A percentile compares a stretch with the other conserved stretches of the same genome.
Conservation (phyloP, 805 yeast genomes). For the Tetrapisispora namnaoensis region DNA sequence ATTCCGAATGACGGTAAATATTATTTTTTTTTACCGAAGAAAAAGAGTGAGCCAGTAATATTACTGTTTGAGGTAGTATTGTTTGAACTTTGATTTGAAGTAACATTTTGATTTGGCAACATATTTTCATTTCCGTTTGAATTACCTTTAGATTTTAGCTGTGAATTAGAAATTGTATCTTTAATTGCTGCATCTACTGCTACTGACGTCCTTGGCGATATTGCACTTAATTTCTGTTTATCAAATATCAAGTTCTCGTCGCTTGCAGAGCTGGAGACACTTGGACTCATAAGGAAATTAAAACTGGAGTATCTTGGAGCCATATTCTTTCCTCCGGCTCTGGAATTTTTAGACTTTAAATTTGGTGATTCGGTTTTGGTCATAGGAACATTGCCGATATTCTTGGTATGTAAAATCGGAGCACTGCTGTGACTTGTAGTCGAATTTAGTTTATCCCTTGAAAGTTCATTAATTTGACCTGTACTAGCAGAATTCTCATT, state of each 20-base stretch:
- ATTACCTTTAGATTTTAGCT: neutral
- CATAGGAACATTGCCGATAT: neutral
- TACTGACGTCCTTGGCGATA: constrained; percentile 17
- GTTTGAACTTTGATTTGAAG: neutral
- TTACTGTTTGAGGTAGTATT: neutral
- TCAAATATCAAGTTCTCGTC: neutral
- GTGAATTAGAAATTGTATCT: neutral
- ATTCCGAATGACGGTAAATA: neutral
- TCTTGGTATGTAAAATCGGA: neutral
- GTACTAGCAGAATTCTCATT: neutral
- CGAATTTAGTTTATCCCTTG: neutral
- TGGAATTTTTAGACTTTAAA: neutral
- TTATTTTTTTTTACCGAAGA: neutral
- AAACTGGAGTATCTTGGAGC: constrained; percentile 3
- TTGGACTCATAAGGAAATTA: constrained; percentile 3
- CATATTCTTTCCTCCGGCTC: neutral
- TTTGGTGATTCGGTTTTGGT: neutral
- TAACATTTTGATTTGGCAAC: neutral
- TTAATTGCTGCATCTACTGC: neutral
- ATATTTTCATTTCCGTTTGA: neutral
- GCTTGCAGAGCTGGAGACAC: neutral
- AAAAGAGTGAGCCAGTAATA: neutral
- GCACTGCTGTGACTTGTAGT: neutral
- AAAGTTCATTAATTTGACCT: neutral
- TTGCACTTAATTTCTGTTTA: neutral